Evolutionary conservation across 192 early-diverging fungal genomes (phyloP), one percentile per base, ranked within the genome.

Genomic region (Coemansia sp.): DNA sequence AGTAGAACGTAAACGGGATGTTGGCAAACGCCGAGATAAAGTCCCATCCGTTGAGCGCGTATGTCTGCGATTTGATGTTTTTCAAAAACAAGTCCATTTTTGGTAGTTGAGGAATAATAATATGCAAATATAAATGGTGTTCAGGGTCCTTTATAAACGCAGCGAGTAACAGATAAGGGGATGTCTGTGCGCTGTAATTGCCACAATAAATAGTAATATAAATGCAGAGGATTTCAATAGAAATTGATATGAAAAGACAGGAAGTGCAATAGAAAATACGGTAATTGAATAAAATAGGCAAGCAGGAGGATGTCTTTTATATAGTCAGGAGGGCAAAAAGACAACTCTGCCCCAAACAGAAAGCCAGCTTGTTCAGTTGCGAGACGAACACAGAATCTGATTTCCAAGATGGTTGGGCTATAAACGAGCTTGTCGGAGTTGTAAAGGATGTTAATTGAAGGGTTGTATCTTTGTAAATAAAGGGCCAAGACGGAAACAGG

Each of bases 1-100:
- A 80, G 37, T 71, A 80, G 17, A 62, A 74, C 48, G 69, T 62
- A 54, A 63, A 74, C 0, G 77, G 77, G 21, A 80, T 74, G 57
- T 80, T 80, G 47, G 67, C 60, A 50, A 80, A 74, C 29, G 68
- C 60, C 0, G 65, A 58, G 27, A 70, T 68, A 6, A 65, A 71
- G 31, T 80, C 77, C 53, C 73, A 62, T 2, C 68, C 71, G 38
- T 71, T 62, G 51, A 80, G 62, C 35, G 14, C 37, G 25, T 69
- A 68, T 11, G 65, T 62, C 65, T 80, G 61, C 11, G 63, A 65
- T 43, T 57, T 29, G 16, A 65, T 31, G 45, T 49, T 65, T 49
- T 57, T 56, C 27, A 65, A 25, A 57, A 65, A 57, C 35, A 29
- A 31, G 4, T 65, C 63, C 63, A 65, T 65, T 25, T 14, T 58